Evolutionary conservation across 2,329 filamentous ascomycete genomes (phyloP), one percentile per base, ranked within the genome.

Genomic region (Taxawa tesnikishii): DNA sequence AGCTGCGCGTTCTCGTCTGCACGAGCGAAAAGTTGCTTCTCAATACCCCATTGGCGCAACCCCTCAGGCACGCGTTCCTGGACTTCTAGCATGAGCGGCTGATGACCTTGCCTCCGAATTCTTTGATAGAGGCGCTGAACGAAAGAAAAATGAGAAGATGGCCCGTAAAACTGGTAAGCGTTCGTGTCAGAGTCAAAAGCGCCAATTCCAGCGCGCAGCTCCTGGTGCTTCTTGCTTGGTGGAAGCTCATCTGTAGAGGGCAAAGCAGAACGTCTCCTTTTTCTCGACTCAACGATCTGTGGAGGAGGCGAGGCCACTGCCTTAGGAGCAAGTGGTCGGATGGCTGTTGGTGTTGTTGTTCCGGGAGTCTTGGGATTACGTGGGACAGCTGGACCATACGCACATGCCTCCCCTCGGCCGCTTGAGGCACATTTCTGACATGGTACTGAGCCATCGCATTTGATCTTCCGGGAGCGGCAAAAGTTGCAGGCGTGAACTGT

Each of bases 121-220:
- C 33, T 24, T 10, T 36, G 28, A 15, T 36, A 32, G 10, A 36
- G 15, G 6, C 33, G 33, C 15, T 36, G 28, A 4, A 36, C 33
- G 7, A 36, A 36, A 2, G 25, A 28, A 9, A 36, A 36, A 12
- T 36, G 33, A 5, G 24, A 28, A 5, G 29, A 32, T 15, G 33
- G 33, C 2, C 33, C 33, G 15, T 36, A 36, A 14, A 36, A 36
- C 13, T 36, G 33, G 25, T 36, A 36, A 5, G 28, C 29, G 3
- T 36, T 18, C 5, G 33, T 36, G 13, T 23, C 28, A 3, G 9
- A 13, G 24, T 36, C 25, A n/a, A 36, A 36, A 2, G 33, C 33
- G 6, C 16, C 28, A 13, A 36, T 36, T 10, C 33, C 33, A 16
- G 33, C 33, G 6, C 33, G n/a, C 18, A 36, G 7, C 12, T 36